Base-by-base conservation (phyloP, 2,329 filamentous ascomycete species). In the Sclerotinia sclerotiorum region DNA sequence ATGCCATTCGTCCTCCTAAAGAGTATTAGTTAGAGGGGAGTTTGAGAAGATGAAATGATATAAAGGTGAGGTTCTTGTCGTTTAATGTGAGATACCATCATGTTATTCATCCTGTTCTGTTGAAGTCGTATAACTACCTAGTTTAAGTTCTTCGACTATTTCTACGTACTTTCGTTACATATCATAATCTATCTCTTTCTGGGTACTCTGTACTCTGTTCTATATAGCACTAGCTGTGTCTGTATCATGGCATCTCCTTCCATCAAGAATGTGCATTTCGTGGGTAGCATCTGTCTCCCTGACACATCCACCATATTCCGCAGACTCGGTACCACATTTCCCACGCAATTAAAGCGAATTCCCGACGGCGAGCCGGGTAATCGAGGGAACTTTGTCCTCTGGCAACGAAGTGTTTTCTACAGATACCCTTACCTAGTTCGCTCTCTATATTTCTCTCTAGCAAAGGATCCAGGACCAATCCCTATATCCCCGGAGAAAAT, bases 341-440 rank as follows among this genome's bases (percentile, higher is more conserved):
- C 78, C 4, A 68, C 71, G 29, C 79, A 78, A 17, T 72, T 82
- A 35, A 74, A 72, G 35, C 76, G 77, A 46, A 77, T 82, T 4
- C 80, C 80, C 3, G 81, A 82, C 70, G 81, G 80, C 58, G 81
- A 82, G 70, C 78, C 79, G 8, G 79, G 75, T 19, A 56, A 75
- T 52, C 75, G 80, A 39, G 60, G 75, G 11, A 73, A 72, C 42
- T 81, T 78, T 65, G 76, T 78, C 19, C 63, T 65, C 48, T 81
- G 75, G 71, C 80, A 80, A 70, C 67, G 71, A 35, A 62, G 69
- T 19, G 69, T 77, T 32, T 80, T 81, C 71, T 61, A 68, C 32
- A 73, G 58, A 46, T 54, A 54, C 44, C 66, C 67, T 55, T 68
- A 11, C 64, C 67, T 35, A 49, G 68, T 69, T 24, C 68, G 51